Percentiles rank a stretch among this genome's conserved stretches.
These are phyloP conservation scores for Tillandsia fasciculata DNA, from an alignment of 176 grass and related monocot species.

Conservation along the genomic window DNA sequence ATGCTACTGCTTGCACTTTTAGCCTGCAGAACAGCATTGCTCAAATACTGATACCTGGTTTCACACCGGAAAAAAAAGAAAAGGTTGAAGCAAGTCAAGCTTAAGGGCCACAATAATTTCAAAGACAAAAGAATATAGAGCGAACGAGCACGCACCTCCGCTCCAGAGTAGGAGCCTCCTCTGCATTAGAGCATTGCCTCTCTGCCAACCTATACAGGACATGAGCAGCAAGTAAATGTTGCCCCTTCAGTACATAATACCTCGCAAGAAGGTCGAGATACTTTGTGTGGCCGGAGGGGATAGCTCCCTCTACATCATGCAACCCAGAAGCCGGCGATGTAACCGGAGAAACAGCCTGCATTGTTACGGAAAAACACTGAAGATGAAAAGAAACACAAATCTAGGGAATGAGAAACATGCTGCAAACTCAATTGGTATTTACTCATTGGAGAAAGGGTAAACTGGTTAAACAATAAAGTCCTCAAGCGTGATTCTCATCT, in stretches of 20 bases:
- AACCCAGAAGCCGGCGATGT: conserved; percentile 23
- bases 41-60: conserved; percentile 77
- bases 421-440: background rate
- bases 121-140: conserved; percentile 23
- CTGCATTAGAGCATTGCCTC: conserved; percentile 58
- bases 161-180: conserved; percentile 65
- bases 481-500: too few species aligned
- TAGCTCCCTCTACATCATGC: conserved; percentile 37
- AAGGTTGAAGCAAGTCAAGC: conserved; percentile 14
- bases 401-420: background rate
- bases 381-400: background rate
- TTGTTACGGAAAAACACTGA: conserved; percentile 20
- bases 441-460: background rate
- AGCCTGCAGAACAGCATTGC: conserved; percentile 82
- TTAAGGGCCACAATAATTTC: conserved; percentile 2
- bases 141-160: conserved; percentile 52
- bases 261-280: conserved; percentile 74
- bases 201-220: conserved; percentile 75
- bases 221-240: conserved; percentile 79
- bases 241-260: conserved; percentile 81
- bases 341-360: conserved; percentile 32
- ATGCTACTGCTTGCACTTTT: conserved; percentile 52
- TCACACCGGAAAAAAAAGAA: conserved; percentile 14
- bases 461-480: too few species aligned
- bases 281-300: conserved; percentile 54